Percentiles rank a stretch among this genome's conserved stretches.
These are phyloP conservation scores for Pneumocystis murina DNA, from an alignment of 1,139 yeast species.

Conservation along the genomic window DNA sequence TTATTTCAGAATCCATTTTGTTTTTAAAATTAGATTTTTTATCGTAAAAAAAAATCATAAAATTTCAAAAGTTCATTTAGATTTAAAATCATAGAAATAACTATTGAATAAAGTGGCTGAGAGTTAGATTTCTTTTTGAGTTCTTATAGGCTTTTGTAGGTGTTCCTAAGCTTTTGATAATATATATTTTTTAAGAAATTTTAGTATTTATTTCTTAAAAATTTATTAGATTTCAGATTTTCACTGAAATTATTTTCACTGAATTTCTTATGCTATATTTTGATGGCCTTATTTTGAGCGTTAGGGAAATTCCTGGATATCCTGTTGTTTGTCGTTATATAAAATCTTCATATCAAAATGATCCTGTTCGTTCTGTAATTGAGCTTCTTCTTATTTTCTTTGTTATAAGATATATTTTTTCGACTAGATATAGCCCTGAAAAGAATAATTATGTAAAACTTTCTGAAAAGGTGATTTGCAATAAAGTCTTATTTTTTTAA, in stretches of 20 bases:
- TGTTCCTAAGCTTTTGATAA: not conserved
- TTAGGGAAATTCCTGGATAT: constrained; percentile 56
- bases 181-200: not conserved
- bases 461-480: constrained; percentile 25
- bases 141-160: not conserved
- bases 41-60: not conserved
- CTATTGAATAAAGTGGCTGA: not conserved
- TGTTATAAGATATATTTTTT: constrained; percentile 69
- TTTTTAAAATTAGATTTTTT: not conserved
- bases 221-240: not conserved
- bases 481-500: not conserved
- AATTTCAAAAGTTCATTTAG: not conserved
- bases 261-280: not conserved
- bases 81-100: not conserved
- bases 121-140: not conserved
- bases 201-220: not conserved
- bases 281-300: constrained; percentile 1
- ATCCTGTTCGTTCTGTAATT: constrained; percentile 76
- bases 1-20: not conserved
- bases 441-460: constrained; percentile 57
- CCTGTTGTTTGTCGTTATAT: constrained; percentile 59
- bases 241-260: not conserved
- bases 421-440: constrained; percentile 67
- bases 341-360: constrained; percentile 80
- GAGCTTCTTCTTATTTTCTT: constrained; percentile 68